phyloP scores from a whole-genome alignment of 1,284 basidiomycete species.

The Ustilago loliicola region DNA sequence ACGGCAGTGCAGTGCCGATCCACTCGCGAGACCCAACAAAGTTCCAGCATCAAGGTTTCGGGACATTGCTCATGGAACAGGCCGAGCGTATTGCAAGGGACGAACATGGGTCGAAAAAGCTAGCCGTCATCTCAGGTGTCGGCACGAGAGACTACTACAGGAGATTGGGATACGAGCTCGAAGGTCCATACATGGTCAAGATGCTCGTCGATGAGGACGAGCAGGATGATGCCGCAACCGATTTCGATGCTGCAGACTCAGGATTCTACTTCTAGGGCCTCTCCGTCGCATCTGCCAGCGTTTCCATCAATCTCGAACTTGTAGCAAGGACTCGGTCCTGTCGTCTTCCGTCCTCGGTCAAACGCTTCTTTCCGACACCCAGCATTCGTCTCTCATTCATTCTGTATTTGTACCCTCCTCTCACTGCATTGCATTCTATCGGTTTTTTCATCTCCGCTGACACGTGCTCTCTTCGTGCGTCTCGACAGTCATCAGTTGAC shows the following conservation, averaged over 20 bases:
- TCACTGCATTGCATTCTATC: conserved; percentile 23
- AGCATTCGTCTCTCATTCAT: conserved; percentile 7
- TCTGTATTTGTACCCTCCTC: conserved; percentile 33
- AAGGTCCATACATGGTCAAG: conserved; percentile 80
- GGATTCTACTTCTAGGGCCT: conserved; percentile 37
- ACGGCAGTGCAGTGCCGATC: conserved; percentile 96
- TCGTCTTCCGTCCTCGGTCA: background rate
- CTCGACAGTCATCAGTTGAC: background rate
- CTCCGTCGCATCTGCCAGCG: background rate
- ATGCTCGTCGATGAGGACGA: conserved; percentile 48
- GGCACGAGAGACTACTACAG: conserved; percentile 95
- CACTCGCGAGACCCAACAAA: conserved; percentile 97
- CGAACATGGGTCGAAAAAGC: conserved; percentile 92
- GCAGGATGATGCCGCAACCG: conserved; percentile 20
- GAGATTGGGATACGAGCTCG: conserved; percentile 90
- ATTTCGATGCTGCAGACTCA: background rate
- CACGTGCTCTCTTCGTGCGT: no score
- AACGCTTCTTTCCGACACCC: background rate
- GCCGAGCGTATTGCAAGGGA: conserved; percentile 98
- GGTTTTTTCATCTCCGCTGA: background rate
- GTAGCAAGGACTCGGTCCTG: no score
- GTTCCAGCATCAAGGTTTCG: conserved; percentile 81
- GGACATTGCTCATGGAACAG: conserved; percentile 98
- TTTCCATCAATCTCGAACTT: background rate
- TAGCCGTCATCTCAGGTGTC: conserved; percentile 96